phyloP scores from a whole-genome alignment of 257 asterid species.

The Marsdenia floribunda region DNA sequence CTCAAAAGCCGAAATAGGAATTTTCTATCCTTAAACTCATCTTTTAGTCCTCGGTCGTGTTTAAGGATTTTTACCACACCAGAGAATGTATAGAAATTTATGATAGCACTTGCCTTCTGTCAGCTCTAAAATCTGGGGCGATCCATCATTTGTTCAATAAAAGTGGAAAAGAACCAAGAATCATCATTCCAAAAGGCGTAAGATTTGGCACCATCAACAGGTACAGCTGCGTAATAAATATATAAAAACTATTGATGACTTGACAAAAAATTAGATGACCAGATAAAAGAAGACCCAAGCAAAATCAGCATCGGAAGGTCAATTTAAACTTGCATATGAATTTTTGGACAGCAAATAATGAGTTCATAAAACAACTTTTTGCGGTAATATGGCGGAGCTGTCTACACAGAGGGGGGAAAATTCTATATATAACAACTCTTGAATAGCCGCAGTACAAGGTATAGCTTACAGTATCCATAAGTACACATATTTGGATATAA shows the following conservation, averaged over 20 bases:
- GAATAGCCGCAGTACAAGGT: not conserved
- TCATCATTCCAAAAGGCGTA: too few relatives aligned
- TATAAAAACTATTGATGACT: not conserved
- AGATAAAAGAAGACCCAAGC: not conserved
- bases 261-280: not conserved
- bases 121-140: too few relatives aligned
- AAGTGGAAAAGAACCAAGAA: too few relatives aligned
- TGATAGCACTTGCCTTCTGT: too few relatives aligned
- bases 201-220: not conserved
- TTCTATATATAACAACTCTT: not conserved
- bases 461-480: not conserved
- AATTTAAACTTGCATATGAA: not conserved
- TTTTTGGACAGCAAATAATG: too few relatives aligned
- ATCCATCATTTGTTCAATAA: too few relatives aligned
- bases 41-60: too few relatives aligned
- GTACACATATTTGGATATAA: conserved; percentile 8
- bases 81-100: too few relatives aligned
- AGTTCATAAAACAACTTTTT: not conserved
- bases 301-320: not conserved
- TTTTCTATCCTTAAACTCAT: too few relatives aligned
- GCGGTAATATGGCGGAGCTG: not conserved
- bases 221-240: not conserved
- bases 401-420: not conserved
- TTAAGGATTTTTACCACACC: too few relatives aligned
- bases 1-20: too few relatives aligned